These are phyloP conservation scores for Ascochyta koolunga DNA, from an alignment of 2,329 filamentous ascomycete genomes.

Conservation along the genomic window DNA sequence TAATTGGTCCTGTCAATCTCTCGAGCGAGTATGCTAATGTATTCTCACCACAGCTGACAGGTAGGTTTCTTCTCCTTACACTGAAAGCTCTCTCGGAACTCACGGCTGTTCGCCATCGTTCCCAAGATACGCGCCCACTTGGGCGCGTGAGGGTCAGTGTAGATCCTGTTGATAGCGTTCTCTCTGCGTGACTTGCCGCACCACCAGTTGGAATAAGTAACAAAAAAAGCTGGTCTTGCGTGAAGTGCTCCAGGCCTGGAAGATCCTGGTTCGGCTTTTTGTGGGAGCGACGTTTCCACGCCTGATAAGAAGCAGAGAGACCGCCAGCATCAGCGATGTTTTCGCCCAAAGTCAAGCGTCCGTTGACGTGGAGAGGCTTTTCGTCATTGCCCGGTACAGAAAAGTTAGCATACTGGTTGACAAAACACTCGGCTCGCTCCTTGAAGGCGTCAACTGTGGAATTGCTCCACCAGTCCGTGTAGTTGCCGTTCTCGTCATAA, in stretches of 20 bases:
- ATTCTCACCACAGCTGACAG: slow-evolving; percentile 70
- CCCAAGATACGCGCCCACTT: slow-evolving; percentile 64
- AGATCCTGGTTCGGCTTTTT: slow-evolving; percentile 58
- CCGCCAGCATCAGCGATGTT: slow-evolving; percentile 76
- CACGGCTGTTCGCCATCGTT: slow-evolving; percentile 69
- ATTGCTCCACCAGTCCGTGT: slow-evolving; percentile 71
- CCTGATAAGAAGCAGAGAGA: slow-evolving; percentile 65
- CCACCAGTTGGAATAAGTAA: slow-evolving; percentile 69
- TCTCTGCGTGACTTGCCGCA: slow-evolving; percentile 69
- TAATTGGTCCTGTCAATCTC: not conserved
- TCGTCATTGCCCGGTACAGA: slow-evolving; percentile 63
- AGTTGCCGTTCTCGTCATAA: slow-evolving; percentile 69
- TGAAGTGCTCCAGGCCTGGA: slow-evolving; percentile 63
- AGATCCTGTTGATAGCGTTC: slow-evolving; percentile 62
- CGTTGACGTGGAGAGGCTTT: slow-evolving; percentile 66
- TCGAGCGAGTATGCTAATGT: not conserved
- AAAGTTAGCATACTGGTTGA: slow-evolving; percentile 70
- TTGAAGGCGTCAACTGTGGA: slow-evolving; percentile 64
- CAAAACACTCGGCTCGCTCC: slow-evolving; percentile 67
- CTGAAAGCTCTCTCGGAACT: slow-evolving; percentile 71
- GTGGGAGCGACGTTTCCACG: slow-evolving; percentile 66
- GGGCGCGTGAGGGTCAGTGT: slow-evolving; percentile 70
- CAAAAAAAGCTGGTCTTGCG: slow-evolving; percentile 73
- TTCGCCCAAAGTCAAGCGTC: slow-evolving; percentile 68
- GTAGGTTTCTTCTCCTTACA: slow-evolving; percentile 69